Evolutionary conservation across 768 basidiomycete species (phyloP), one percentile per base, ranked within the genome.

Genomic region (Trametes elegans): DNA sequence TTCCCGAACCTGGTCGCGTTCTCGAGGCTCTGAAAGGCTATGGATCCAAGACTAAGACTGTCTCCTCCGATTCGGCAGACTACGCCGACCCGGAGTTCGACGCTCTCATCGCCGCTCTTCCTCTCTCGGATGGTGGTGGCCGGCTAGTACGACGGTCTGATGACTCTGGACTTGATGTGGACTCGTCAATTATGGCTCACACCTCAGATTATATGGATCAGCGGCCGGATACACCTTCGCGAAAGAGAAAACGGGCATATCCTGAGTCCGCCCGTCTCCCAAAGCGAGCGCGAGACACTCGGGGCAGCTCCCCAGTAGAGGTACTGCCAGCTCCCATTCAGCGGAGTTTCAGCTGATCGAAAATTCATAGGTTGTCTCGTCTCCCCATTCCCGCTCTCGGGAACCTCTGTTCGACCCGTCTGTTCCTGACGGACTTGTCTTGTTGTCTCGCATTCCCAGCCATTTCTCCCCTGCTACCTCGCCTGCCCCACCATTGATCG

Each of bases 81-180:
- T 79, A 77, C 59, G 73, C 73, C 11, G 71, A 78, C 61, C 66
- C 73, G 11, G 75, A 80, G 51, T 59, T 74, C 36, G 76, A 80
- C 58, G 71, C 71, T 23, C 67, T 80, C 24, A 75, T 79, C 32
- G 70, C 71, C 19, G 62, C 72, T 36, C 55, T 71, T n/a, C 73
- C 58, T 23, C 9, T 26, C 3, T 8, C 29, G 18, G 38, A 29
- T 1, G 31, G 26, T 36, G 19, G 10, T 14, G 9, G 13, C 4
- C 11, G 23, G 23, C 18, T 21, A 14, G n/a, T n/a, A n/a, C n/a
- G n/a, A n/a, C n/a, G n/a, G n/a, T n/a, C n/a, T n/a, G n/a, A n/a
- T n/a, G n/a, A n/a, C n/a, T n/a, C n/a, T n/a, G n/a, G n/a, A n/a
- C n/a, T n/a, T n/a, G n/a, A n/a, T n/a, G n/a, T n/a, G n/a, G n/a